Evolutionary conservation across 805 yeast species (phyloP).

Genomic region (Debaryomyces prosopidis): DNA sequence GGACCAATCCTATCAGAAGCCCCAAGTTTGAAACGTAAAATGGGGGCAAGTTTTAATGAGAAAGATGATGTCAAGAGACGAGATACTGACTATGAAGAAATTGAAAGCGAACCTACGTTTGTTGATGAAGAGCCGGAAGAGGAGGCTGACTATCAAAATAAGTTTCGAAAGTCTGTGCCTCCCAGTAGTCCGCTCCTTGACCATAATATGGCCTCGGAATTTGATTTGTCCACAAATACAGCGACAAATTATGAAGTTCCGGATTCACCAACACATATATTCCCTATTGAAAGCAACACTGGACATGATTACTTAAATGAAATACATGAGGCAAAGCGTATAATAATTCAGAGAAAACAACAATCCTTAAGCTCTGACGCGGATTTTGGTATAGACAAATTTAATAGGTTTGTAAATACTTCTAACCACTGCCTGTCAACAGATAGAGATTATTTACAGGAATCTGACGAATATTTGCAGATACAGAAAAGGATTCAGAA

Average conservation of each 20-base stretch:
- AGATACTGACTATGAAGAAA: slow-evolving; percentile 21
- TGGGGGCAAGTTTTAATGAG: slow-evolving; percentile 46
- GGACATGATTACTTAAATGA: background rate
- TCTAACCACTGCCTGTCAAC: slow-evolving; percentile 31
- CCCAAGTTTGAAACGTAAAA: slow-evolving; percentile 40
- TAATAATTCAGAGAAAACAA: background rate
- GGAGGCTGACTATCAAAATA: slow-evolving; percentile 11
- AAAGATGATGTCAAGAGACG: slow-evolving; percentile 40
- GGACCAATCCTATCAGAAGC: slow-evolving; percentile 21
- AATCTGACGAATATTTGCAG: slow-evolving; percentile 19
- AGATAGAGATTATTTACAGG: slow-evolving; percentile 25
- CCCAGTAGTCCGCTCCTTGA: slow-evolving; percentile 45
- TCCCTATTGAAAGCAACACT: slow-evolving; percentile 6
- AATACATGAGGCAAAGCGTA: background rate
- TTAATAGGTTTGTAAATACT: slow-evolving; percentile 35
- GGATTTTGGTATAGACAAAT: slow-evolving; percentile 53
- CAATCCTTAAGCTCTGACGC: slow-evolving; percentile 32
- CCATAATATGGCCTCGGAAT: slow-evolving; percentile 29
- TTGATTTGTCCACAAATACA: slow-evolving; percentile 26
- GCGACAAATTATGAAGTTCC: slow-evolving; percentile 20
- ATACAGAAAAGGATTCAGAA: slow-evolving; percentile 14
- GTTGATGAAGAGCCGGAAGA: slow-evolving; percentile 11
- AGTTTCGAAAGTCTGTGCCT: slow-evolving; percentile 12
- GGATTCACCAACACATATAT: slow-evolving; percentile 23
- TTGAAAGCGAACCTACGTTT: slow-evolving; percentile 13